phyloP scores from a whole-genome alignment of 768 basidiomycete genomes.

The Cyclocybe aegerita region DNA sequence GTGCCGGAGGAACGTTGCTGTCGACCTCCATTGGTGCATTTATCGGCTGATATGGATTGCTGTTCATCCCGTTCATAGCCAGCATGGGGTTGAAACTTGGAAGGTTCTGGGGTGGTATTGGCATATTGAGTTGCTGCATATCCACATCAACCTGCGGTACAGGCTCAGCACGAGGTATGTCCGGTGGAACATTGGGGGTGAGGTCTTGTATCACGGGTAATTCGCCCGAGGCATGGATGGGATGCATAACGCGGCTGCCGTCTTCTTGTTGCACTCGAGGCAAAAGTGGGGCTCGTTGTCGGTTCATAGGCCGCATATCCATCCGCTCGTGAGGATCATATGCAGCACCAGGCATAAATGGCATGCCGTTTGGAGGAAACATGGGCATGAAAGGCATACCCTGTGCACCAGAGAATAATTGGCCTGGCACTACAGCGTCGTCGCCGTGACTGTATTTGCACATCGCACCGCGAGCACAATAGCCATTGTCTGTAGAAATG shows the following conservation, averaged over 20 bases:
- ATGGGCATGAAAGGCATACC: slow-evolving; percentile 71
- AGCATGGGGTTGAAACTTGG: slow-evolving; percentile 11
- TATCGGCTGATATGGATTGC: slow-evolving; percentile 10
- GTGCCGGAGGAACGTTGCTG: slow-evolving; percentile 18
- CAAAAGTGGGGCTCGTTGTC: slow-evolving; percentile 56
- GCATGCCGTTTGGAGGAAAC: slow-evolving; percentile 49
- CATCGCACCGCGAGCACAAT: slow-evolving; percentile 81
- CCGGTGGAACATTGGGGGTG: slow-evolving; percentile 52
- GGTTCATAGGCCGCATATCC: slow-evolving; percentile 67
- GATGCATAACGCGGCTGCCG: slow-evolving; percentile 36
- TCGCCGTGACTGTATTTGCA: slow-evolving; percentile 95
- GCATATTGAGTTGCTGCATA: slow-evolving; percentile 18
- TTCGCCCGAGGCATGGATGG: slow-evolving; percentile 58
- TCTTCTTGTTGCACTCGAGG: slow-evolving; percentile 57
- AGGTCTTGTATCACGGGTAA: slow-evolving; percentile 84
- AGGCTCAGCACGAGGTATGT: slow-evolving; percentile 22
- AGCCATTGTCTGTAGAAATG: slow-evolving; percentile 71
- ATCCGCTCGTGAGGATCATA: slow-evolving; percentile 84
- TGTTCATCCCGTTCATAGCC: slow-evolving; percentile 7
- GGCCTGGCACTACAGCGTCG: slow-evolving; percentile 76
- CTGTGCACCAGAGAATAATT: slow-evolving; percentile 51
- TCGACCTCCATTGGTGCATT: slow-evolving; percentile 21
- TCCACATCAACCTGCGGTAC: slow-evolving; percentile 21
- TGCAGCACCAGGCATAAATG: slow-evolving; percentile 43
- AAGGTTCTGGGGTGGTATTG: slow-evolving; percentile 7